These are phyloP conservation scores for Suillus plorans DNA, from an alignment of 768 basidiomycete genomes.

Conservation along the genomic window DNA sequence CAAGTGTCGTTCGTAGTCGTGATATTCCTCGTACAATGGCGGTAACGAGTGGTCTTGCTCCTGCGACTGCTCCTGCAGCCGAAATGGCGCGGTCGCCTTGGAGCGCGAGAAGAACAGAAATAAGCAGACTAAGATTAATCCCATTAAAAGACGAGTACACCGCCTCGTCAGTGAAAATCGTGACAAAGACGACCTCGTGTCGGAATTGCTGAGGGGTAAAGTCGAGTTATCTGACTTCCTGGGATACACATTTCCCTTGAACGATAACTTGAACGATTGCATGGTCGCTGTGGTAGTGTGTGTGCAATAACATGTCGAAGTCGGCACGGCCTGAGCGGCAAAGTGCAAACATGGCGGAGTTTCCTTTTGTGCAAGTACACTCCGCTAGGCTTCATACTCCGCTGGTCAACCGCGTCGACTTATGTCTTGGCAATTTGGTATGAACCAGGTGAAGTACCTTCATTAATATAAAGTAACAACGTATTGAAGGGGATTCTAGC, in stretches of 20 bases:
- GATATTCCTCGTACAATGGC: constrained; percentile 46
- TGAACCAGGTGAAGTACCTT: neutral
- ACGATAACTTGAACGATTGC: constrained; percentile 4
- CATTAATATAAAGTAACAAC: neutral
- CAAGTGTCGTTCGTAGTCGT: constrained; percentile 41
- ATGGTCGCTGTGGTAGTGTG: constrained; percentile 1
- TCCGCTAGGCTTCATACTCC: too few relatives aligned
- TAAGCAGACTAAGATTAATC: neutral
- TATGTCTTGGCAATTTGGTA: neutral
- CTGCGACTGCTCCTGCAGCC: neutral
- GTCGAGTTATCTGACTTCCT: constrained; percentile 6
- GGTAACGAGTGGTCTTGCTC: constrained; percentile 27
- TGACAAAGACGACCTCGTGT: constrained; percentile 3
- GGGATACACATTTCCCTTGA: constrained; percentile 8
- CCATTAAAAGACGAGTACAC: constrained; percentile 6
- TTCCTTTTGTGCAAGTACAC: neutral
- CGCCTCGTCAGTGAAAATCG: constrained; percentile 11
- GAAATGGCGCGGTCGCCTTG: too few relatives aligned
- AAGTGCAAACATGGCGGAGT: neutral
- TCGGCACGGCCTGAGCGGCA: too few relatives aligned
- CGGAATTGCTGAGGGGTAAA: constrained; percentile 18
- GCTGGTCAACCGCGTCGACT: too few relatives aligned
- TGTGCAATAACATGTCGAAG: neutral
- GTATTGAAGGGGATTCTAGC: neutral
- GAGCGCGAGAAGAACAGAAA: constrained; percentile 1